Evolutionary conservation across 176 grass and related monocot genomes (phyloP).

Genomic region (Thinopyrum elongatum): DNA sequence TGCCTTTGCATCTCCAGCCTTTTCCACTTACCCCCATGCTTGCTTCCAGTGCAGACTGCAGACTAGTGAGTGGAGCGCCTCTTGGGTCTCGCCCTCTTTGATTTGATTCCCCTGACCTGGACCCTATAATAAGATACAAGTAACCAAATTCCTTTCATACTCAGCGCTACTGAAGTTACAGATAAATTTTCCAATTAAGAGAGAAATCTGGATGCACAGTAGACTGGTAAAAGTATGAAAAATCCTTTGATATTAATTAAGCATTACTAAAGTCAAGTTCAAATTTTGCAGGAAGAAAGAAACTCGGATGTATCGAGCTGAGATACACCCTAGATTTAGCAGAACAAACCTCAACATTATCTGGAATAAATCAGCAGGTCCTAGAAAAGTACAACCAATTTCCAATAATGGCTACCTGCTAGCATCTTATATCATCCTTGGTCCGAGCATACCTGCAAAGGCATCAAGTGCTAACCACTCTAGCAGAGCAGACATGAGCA

Average conservation of each 20-base stretch:
- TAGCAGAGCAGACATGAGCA: neutral
- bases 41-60: neutral
- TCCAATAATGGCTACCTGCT: neutral
- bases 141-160: neutral
- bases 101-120: slow-evolving; percentile 4
- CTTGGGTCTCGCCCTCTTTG: neutral
- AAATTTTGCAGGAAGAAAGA: too few species aligned
- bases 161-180: neutral
- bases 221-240: neutral
- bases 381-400: neutral
- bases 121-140: neutral
- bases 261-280: too few species aligned
- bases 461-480: neutral
- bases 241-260: too few species aligned
- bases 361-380: neutral
- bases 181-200: neutral
- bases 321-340: neutral
- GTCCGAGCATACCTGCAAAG: slow-evolving; percentile 7
- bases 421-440: neutral
- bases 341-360: neutral
- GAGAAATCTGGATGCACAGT: neutral
- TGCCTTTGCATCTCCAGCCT: neutral
- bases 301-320: neutral
- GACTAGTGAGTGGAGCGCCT: neutral
- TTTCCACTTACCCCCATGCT: slow-evolving; percentile 4